Evolutionary conservation across 805 yeast genomes (phyloP), one percentile per base, ranked within the genome.

Genomic region (Hanseniaspora valbyensis): DNA sequence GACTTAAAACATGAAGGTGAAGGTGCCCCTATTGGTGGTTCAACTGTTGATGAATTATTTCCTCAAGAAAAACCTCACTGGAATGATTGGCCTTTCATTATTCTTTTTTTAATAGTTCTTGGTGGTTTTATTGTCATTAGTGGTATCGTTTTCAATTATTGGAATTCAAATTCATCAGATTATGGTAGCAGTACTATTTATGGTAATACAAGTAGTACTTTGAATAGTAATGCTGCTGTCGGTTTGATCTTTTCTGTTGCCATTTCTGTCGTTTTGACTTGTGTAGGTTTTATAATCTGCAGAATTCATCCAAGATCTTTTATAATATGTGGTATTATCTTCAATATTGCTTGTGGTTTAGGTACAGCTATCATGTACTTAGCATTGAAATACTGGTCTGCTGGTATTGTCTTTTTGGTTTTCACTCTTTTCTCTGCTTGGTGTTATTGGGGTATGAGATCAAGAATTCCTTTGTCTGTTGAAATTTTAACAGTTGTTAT

Each of bases 331-430:
- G 84, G 94, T 1, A 73, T 87, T 55, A 69, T 83, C 29, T 66
- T 80, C 43, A 85, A 85, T 59, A 70, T 85, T 12, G 57, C 78
- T 1, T 64, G 84, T 52, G 86, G 90, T 2, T 58, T 86, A 25
- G 95, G 83, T 16, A 80, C 94, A 5, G 77, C 87, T 4, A 80
- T 88, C 56, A 81, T 77, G 65, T 84, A 83, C 60, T 72, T 88
- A 58, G 79, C 73, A 1, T 71, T 74, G 56, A 69, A 71, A 29
- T 83, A 84, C 64, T 86, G 81, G 70, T 80, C 90, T 4, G 90
- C 94, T 0, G 95, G 87, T 2, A 70, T 84, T 54, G 87, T 81
- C 33, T 82, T 81, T 56, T 66, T 83, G 55, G 72, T 81, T 1
- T 83, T 84, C 63, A 73, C 88, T 0, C 60, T 74, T 2, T 64